phyloP scores from a whole-genome alignment of 192 early-diverging fungal genomes.

The Rhizophagus prolifer region DNA sequence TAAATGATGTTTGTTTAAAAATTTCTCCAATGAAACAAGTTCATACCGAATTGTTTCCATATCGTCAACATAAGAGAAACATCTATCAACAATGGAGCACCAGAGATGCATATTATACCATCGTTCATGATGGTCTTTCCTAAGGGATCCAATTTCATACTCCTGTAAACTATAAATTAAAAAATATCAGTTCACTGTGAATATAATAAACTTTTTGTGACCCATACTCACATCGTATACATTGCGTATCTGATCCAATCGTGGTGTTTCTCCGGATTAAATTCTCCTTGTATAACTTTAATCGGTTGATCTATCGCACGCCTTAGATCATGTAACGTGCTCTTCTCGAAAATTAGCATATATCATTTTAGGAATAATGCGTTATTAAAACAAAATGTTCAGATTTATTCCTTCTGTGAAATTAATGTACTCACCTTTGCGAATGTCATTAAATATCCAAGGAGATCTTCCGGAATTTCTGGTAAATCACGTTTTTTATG shows the following conservation, averaged over 20 bases:
- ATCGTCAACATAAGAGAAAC: neutral
- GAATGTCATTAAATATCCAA: constrained; percentile 6
- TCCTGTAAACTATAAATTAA: neutral
- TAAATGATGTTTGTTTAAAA: neutral
- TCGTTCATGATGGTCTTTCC: constrained; percentile 14
- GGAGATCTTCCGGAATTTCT: constrained; percentile 18
- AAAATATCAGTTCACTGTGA: neutral
- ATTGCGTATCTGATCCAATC: constrained; percentile 25
- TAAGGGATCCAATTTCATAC: neutral
- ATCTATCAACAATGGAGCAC: neutral
- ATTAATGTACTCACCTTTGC: too few species aligned
- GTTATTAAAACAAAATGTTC: neutral
- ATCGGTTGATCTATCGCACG: constrained; percentile 1
- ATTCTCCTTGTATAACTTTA: neutral
- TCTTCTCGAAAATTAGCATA: neutral
- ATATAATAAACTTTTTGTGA: neutral
- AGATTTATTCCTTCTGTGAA: neutral
- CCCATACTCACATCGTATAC: constrained; percentile 20
- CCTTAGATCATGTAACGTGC: neutral
- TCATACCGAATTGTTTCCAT: neutral
- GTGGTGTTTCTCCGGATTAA: constrained; percentile 8
- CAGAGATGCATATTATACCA: constrained; percentile 5
- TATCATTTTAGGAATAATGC: neutral
- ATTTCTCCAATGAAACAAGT: neutral
- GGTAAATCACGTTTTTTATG: constrained; percentile 13